A percentile compares a stretch with the other conserved stretches of the same genome.
Conservation (phyloP, 2,329 filamentous ascomycete genomes). For the Aschersonia sp. region DNA sequence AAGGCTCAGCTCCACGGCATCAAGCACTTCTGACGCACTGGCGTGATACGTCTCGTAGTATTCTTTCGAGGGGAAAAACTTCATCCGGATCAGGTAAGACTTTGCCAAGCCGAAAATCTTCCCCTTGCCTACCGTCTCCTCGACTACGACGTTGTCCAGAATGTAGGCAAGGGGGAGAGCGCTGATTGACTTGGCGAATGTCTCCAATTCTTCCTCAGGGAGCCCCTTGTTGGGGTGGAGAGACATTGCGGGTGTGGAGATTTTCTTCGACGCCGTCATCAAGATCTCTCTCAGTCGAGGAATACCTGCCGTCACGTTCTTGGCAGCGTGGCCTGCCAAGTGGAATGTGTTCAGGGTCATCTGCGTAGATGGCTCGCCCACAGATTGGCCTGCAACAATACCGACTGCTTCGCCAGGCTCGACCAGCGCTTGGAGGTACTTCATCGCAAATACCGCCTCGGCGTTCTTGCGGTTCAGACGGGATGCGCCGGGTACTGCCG, state of each 20-base stretch:
- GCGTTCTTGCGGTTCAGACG: slow-evolving; percentile 54
- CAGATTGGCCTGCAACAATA: slow-evolving; percentile 89
- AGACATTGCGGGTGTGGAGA: slow-evolving; percentile 85
- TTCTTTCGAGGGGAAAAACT: slow-evolving; percentile 73
- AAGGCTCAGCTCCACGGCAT: slow-evolving; percentile 68
- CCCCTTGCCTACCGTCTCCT: slow-evolving; percentile 64
- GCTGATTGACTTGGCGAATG: slow-evolving; percentile 85
- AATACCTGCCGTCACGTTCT: slow-evolving; percentile 98
- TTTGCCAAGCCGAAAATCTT: slow-evolving; percentile 58
- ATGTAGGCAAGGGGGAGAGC: slow-evolving; percentile 72
- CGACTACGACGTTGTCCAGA: slow-evolving; percentile 65
- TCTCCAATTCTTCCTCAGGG: slow-evolving; percentile 50
- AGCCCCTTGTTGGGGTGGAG: slow-evolving; percentile 63
- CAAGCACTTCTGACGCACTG: slow-evolving; percentile 58
- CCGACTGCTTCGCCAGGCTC: slow-evolving; percentile 95
- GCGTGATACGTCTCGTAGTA: slow-evolving; percentile 82
- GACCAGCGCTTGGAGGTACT: slow-evolving; percentile 82
- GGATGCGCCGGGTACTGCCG: slow-evolving; percentile 6
- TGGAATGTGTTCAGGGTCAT: slow-evolving; percentile 99
- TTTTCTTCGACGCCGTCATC: slow-evolving; percentile 86
- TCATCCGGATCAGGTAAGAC: slow-evolving; percentile 67
- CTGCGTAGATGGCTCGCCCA: slow-evolving; percentile 94
- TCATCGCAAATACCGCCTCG: slow-evolving; percentile 73
- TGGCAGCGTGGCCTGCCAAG: slow-evolving; percentile 93
- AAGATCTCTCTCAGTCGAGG: slow-evolving; percentile 92